Conservation (phyloP, 169 alveolate genomes). For the Condylostoma magnum region DNA sequence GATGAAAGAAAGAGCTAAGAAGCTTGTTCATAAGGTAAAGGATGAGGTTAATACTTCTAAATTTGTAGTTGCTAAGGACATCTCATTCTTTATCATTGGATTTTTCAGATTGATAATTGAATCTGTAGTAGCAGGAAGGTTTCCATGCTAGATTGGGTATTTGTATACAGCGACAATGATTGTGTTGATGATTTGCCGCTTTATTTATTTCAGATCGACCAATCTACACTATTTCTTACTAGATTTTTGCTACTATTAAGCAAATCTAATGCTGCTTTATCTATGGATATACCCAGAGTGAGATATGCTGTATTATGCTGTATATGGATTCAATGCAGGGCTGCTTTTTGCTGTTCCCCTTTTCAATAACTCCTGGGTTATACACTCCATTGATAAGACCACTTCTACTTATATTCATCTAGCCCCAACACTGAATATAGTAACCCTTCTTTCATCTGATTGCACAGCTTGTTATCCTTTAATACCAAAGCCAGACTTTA, state of each 20-base stretch:
- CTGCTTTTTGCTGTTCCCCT: constrained; percentile 45
- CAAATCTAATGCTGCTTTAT: constrained; percentile 29
- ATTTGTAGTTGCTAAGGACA: constrained; percentile 9
- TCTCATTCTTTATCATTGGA: background rate
- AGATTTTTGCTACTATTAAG: constrained; percentile 62
- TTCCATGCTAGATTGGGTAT: background rate
- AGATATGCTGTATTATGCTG: constrained; percentile 20
- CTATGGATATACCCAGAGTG: constrained; percentile 35
- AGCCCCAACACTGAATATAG: constrained; percentile 38
- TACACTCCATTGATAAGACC: constrained; percentile 49
- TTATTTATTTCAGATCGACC: constrained; percentile 26
- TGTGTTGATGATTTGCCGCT: constrained; percentile 21
- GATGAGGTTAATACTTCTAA: background rate
- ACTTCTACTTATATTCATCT: constrained; percentile 49
- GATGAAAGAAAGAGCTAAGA: no score
- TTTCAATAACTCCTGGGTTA: constrained; percentile 41
- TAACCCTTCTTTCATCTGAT: constrained; percentile 13
- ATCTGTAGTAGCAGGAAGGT: constrained; percentile 2
- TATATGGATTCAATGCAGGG: constrained; percentile 43
- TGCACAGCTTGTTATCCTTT: background rate
- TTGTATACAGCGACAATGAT: background rate
- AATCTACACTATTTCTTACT: constrained; percentile 52
- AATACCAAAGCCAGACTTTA: background rate
- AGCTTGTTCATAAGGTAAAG: background rate
- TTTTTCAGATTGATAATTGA: background rate